Evolutionary conservation across 225 moss, liverwort and hornwort species (phyloP).

Genomic region (Marchantia polymorpha): DNA sequence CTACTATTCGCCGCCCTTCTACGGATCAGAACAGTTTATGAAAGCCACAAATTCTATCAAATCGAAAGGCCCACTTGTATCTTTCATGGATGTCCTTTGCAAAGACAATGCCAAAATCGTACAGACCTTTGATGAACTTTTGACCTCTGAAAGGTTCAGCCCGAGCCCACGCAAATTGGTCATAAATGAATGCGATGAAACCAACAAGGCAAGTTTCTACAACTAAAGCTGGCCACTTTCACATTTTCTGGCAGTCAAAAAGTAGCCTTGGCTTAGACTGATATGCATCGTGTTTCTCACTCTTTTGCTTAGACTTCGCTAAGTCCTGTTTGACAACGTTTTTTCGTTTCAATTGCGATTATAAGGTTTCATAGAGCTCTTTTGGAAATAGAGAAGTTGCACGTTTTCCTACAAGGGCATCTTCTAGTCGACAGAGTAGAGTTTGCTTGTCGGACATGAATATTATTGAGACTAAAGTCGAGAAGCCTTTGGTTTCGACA

Average conservation of each 20-base stretch:
- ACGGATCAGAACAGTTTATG: not conserved
- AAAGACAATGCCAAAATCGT: not conserved
- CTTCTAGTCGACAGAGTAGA: no score
- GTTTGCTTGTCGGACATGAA: no score
- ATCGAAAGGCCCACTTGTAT: not conserved
- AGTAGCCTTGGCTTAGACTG: no score
- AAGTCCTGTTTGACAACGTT: no score
- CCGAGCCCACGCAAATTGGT: slow-evolving; percentile 4
- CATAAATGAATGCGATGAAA: not conserved
- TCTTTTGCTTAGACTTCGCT: no score
- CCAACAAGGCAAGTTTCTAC: not conserved
- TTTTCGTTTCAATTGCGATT: no score
- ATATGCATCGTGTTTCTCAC: no score
- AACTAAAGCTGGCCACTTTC: not conserved
- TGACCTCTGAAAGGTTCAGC: slow-evolving; percentile 3
- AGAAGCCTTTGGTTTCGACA: not conserved
- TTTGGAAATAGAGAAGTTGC: no score
- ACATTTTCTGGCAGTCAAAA: not conserved
- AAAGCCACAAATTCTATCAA: not conserved
- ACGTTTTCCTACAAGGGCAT: no score
- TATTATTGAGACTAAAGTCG: no score
- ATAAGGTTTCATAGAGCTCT: no score
- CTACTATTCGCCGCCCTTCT: slow-evolving; percentile 12
- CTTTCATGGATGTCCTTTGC: not conserved
- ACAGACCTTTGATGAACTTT: not conserved